Evolutionary conservation across 176 grass and related monocot species (phyloP).

Genomic region (Cenchrus fungigraminus): DNA sequence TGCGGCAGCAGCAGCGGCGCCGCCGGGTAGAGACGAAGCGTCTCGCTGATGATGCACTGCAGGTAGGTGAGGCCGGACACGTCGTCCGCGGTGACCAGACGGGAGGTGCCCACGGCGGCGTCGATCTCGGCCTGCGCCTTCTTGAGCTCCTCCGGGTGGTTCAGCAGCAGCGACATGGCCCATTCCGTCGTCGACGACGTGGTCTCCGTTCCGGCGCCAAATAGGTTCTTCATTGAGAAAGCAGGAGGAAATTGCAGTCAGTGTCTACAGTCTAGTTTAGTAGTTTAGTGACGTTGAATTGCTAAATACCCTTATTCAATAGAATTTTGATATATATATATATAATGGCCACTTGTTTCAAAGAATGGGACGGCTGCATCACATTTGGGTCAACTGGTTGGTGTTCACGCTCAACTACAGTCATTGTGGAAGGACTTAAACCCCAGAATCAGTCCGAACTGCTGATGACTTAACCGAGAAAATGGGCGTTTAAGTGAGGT

Average conservation of each 20-base stretch:
- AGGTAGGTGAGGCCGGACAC: conserved; percentile 55
- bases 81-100: conserved; percentile 51
- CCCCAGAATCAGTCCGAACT: neutral
- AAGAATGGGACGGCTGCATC: neutral
- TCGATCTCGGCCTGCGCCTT: conserved; percentile 63
- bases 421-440: neutral
- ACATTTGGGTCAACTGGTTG: neutral
- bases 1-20: conserved; percentile 67
- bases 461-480: neutral
- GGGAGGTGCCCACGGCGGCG: conserved; percentile 29
- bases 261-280: neutral
- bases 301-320: too few relatives aligned
- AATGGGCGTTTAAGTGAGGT: neutral
- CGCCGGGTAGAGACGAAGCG: conserved; percentile 61
- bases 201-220: conserved; percentile 75
- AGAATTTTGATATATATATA: too few relatives aligned
- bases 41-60: conserved; percentile 64
- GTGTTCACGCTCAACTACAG: neutral
- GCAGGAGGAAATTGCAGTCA: neutral
- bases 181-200: conserved; percentile 59
- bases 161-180: conserved; percentile 70
- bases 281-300: too few relatives aligned
- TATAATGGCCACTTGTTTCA: neutral
- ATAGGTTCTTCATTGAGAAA: conserved; percentile 24
- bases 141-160: conserved; percentile 52